Base-by-base conservation (phyloP, 164 flowering plant genomes). In the Houttuynia cordata region DNA sequence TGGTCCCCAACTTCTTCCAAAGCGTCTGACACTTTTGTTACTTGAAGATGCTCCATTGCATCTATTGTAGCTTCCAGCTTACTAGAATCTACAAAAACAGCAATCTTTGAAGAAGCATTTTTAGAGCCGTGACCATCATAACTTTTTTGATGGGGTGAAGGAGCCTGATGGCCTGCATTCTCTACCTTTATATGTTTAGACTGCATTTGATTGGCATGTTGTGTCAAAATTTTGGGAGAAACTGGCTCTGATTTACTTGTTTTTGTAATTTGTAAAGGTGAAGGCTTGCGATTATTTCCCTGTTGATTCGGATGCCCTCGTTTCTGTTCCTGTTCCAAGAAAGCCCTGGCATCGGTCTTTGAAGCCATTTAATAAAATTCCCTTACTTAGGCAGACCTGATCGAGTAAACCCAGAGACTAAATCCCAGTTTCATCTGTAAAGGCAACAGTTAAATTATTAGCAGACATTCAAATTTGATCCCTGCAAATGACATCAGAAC, bases 1-100 rank as follows among this genome's bases (percentile, higher is more conserved):
- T 79, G 79, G 64, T 81, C 83, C 51, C 51, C 65, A 42, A 64
- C 72, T 34, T 64, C 70, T 60, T 78, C 86, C 21, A 68, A 63
- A 19, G 80, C 63, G 57, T 67, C 68, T 56, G 62, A 58, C 22
- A 41, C 61, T 12, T 73, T 87, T 66, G 59, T 70, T 39, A 67
- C 34, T 22, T 45, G 53, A 57, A 58, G 49, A 12, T 45, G 14
- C 49, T 61, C 40, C 63, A 24, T 51, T 50, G 23, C 56, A 30
- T 12, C 24, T 25, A 30, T 30, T 34, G 45, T 40, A 30, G 23
- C 63, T 61, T 50, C 45, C n/a, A 61, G 52, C n/a, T 61, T 50
- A 51, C 24, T 51, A n/a, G 63, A 40, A 51, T 61, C 47, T 21
- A 34, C 20, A 51, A 20, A n/a, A 37, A 30, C 23, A 39, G 25